A percentile compares a stretch with the other conserved stretches of the same genome.
Evolutionary conservation across 2,329 filamentous ascomycete genomes (phyloP).

Genomic region (Teratosphaeria gauchensis): DNA sequence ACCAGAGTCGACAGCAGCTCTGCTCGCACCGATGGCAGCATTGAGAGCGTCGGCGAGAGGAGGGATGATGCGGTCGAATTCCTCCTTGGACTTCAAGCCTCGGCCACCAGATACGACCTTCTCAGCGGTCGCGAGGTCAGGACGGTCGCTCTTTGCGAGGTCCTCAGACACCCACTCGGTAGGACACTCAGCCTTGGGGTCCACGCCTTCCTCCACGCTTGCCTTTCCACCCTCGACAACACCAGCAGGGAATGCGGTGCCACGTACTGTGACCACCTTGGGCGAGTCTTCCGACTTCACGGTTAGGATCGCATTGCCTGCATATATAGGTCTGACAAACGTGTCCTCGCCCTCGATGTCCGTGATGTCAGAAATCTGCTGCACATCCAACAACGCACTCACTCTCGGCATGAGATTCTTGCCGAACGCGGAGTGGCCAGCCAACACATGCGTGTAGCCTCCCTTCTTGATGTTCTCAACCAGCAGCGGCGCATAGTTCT

Average conservation of each 20-base stretch:
- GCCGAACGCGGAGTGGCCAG: slow-evolving; percentile 87
- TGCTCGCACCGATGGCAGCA: slow-evolving; percentile 89
- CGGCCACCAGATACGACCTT: slow-evolving; percentile 89
- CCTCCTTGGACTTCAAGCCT: slow-evolving; percentile 94
- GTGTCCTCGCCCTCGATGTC: slow-evolving; percentile 81
- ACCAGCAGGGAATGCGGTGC: slow-evolving; percentile 77
- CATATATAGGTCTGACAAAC: slow-evolving; percentile 94
- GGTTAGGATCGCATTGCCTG: slow-evolving; percentile 92
- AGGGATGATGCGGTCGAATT: slow-evolving; percentile 87
- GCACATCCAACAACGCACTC: slow-evolving; percentile 79
- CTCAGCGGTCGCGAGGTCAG: slow-evolving; percentile 80
- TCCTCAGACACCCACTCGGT: slow-evolving; percentile 93
- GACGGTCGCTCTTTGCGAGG: slow-evolving; percentile 83
- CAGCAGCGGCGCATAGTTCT: slow-evolving; percentile 87
- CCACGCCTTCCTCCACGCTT: slow-evolving; percentile 67
- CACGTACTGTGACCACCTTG: slow-evolving; percentile 87
- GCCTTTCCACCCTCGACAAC: slow-evolving; percentile 64
- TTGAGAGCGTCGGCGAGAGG: slow-evolving; percentile 86
- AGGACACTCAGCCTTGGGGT: slow-evolving; percentile 63
- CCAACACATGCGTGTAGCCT: slow-evolving; percentile 84
- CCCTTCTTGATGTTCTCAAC: slow-evolving; percentile 96
- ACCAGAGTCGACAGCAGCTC: slow-evolving; percentile 90
- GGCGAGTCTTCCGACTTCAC: slow-evolving; percentile 79
- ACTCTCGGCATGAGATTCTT: slow-evolving; percentile 90
- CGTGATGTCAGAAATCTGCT: slow-evolving; percentile 90